Conservation (phyloP, 2,329 filamentous ascomycete genomes). For the Metarhizium humberi region DNA sequence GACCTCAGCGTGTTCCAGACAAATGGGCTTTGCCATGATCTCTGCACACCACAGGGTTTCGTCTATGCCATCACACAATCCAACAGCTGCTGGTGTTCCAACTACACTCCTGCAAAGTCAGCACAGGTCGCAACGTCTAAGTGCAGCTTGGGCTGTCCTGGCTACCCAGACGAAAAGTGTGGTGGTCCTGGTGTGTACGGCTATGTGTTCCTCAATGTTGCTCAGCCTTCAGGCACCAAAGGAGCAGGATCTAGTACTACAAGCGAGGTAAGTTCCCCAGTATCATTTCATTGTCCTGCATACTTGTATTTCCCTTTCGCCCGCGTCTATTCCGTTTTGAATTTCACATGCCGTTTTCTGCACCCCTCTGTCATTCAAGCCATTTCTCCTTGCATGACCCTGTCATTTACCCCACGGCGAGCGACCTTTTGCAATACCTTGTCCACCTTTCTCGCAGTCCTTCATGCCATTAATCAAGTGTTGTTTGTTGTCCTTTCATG, state of each 20-base stretch:
- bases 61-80: constrained; percentile 62
- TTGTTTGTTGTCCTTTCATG: constrained; percentile 10
- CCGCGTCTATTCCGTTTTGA: neutral
- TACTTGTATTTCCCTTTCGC: neutral
- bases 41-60: constrained; percentile 42
- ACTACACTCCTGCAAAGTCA: constrained; percentile 48
- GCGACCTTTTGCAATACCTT: neutral
- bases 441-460: neutral
- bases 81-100: constrained; percentile 64
- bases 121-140: constrained; percentile 28
- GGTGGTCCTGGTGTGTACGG: constrained; percentile 54
- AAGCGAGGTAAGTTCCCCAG: constrained; percentile 16
- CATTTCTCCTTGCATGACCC: neutral
- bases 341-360: neutral
- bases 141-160: constrained; percentile 56
- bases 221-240: constrained; percentile 47
- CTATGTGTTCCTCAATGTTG: constrained; percentile 49
- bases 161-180: constrained; percentile 58
- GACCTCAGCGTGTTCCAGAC: constrained; percentile 54
- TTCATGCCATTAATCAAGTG: constrained; percentile 3
- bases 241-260: constrained; percentile 15
- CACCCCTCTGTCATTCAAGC: neutral
- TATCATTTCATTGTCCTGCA: constrained; percentile 2
- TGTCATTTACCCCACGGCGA: neutral
- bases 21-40: constrained; percentile 56